Base-by-base conservation (phyloP, 1,284 basidiomycete genomes). In the Caloboletus firmus region DNA sequence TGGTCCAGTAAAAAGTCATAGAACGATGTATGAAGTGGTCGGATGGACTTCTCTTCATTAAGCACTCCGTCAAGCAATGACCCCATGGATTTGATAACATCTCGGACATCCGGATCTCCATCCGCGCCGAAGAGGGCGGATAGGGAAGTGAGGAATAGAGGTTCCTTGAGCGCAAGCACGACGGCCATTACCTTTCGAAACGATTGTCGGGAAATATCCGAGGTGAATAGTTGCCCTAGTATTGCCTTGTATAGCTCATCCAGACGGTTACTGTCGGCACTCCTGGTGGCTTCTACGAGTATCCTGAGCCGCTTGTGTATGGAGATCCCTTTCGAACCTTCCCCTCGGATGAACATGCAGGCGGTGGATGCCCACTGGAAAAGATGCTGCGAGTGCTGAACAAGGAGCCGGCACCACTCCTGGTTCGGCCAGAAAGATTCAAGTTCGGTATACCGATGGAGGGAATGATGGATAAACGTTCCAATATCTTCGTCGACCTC, bases 1-100 rank as follows among this genome's bases (percentile, higher is more conserved):
- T 41, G 31, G n/a, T 57, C 49, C 2, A 56, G 35, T 9, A 57
- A 47, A 37, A 56, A 56, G 17, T 56, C 54, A 31, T 26, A 48
- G 12, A 51, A 42, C 0, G 51, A 52, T 15, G 31, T 40, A 10
- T 52, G 51, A 26, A 51, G 32, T 7, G 51, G 48, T 7, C 28
- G 18, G 18, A 48, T 48, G 1, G 28, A 40, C 46, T 50, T 41
- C 5, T 37, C 7, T 32, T 56, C 42, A 20, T 52, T 31, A 0
- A 39, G 9, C 1, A 26, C 43, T 0, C 56, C 54, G 20, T 52
- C 39, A 0, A 52, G 24, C 18, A 57, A 15, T 2, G 56, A 52
- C 12, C 50, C 56, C 26, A 58, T 18, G 1, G 56, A 46, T 5
- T 44, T 28, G 8, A 58, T 47, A 4, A 58, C 40, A 8, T 9